A percentile compares a stretch with the other conserved stretches of the same genome.
Conservation (phyloP, 805 yeast genomes). For the Debaryomyces prosopidis region DNA sequence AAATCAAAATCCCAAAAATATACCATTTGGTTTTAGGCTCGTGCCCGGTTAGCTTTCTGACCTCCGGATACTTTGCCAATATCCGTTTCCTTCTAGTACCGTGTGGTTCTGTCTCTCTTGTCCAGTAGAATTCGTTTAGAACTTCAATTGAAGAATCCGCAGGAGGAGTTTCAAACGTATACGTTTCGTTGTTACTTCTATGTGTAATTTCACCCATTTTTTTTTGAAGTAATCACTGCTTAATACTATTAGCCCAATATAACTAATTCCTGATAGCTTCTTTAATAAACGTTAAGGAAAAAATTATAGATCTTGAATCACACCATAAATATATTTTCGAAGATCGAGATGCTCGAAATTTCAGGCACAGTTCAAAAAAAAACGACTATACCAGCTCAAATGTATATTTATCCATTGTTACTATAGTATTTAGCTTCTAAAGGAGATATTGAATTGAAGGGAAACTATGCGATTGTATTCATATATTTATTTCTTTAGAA, state of each 20-base stretch:
- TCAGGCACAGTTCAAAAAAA: not conserved
- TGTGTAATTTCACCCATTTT: slow-evolving; percentile 20
- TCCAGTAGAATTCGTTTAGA: slow-evolving; percentile 77
- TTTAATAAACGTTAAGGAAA: not conserved
- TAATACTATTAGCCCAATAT: not conserved
- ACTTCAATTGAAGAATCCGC: slow-evolving; percentile 43
- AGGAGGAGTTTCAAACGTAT: slow-evolving; percentile 35
- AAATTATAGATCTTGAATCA: not conserved
- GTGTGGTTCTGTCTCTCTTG: slow-evolving; percentile 81
- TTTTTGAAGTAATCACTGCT: not conserved
- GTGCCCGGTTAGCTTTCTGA: slow-evolving; percentile 76
- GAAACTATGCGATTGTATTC: too few species aligned
- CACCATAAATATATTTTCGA: not conserved
- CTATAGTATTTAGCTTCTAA: too few species aligned
- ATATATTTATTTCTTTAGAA: too few species aligned
- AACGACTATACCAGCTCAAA: not conserved
- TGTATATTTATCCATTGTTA: not conserved
- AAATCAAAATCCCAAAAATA: slow-evolving; percentile 58
- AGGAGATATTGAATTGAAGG: too few species aligned
- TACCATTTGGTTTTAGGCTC: slow-evolving; percentile 86
- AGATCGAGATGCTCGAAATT: not conserved
- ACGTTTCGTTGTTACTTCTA: slow-evolving; percentile 26
- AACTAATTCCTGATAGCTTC: not conserved
- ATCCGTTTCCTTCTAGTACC: slow-evolving; percentile 70
- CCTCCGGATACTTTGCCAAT: slow-evolving; percentile 74